phyloP scores from a whole-genome alignment of 2,329 filamentous ascomycete species.

The Escovopsis sp. region DNA sequence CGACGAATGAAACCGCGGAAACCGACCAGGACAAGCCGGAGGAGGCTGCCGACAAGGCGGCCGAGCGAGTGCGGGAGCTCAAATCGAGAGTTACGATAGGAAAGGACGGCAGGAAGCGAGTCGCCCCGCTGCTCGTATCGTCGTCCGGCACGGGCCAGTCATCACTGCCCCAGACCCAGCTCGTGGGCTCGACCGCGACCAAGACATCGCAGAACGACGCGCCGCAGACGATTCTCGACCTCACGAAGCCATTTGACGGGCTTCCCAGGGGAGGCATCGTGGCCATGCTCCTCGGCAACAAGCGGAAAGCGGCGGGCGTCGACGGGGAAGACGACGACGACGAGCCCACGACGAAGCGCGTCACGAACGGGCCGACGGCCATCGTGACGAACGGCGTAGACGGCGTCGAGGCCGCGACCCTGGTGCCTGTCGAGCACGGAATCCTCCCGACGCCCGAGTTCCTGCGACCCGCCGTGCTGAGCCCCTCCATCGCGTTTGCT shows the following conservation, averaged over 20 bases:
- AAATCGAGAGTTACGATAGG: slow-evolving; percentile 90
- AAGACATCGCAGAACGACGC: slow-evolving; percentile 51
- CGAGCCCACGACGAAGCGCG: slow-evolving; percentile 33
- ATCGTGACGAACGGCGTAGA: slow-evolving; percentile 65
- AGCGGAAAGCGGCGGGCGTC: slow-evolving; percentile 60
- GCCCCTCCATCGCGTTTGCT: slow-evolving; percentile 64
- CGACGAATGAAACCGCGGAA: slow-evolving; percentile 22
- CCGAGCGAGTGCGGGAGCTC: slow-evolving; percentile 41
- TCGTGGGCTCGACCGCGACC: slow-evolving; percentile 60
- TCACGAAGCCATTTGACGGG: slow-evolving; percentile 88
- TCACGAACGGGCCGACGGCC: slow-evolving; percentile 51
- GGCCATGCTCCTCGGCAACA: slow-evolving; percentile 79
- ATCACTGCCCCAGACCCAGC: slow-evolving; percentile 73
- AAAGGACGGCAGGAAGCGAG: slow-evolving; percentile 93
- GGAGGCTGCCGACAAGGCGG: slow-evolving; percentile 37
- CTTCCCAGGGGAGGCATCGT: slow-evolving; percentile 79
- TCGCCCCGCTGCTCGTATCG: slow-evolving; percentile 81
- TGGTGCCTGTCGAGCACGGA: slow-evolving; percentile 42
- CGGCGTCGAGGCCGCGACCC: slow-evolving; percentile 55
- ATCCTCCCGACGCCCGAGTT: slow-evolving; percentile 63
- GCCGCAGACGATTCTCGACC: slow-evolving; percentile 70
- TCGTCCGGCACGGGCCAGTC: slow-evolving; percentile 77
- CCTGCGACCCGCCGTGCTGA: slow-evolving; percentile 74
- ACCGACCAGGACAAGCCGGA: slow-evolving; percentile 15
- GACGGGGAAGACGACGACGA: slow-evolving; percentile 66